Conservation (phyloP, 1,284 basidiomycete genomes). For the Irpex sp. region DNA sequence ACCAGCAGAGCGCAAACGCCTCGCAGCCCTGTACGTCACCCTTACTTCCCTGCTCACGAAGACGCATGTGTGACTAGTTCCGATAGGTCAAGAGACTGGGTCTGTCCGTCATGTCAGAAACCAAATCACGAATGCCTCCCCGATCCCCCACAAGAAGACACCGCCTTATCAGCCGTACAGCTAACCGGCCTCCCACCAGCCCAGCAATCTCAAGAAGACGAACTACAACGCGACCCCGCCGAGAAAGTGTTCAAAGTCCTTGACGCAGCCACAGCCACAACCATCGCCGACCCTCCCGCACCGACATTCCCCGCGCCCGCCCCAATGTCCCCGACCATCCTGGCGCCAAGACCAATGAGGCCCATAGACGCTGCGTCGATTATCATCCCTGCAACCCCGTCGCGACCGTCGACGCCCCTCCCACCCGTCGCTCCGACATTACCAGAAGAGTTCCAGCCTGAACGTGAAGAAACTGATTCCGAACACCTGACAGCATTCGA, state of each 20-base stretch:
- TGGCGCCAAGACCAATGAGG: constrained; percentile 23
- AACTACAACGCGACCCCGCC: not conserved
- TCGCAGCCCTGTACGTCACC: constrained; percentile 67
- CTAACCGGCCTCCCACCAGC: no score
- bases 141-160: constrained; percentile 40
- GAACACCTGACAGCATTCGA: not conserved
- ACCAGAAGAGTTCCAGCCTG: constrained; percentile 1
- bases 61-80: constrained; percentile 1
- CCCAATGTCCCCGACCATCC: constrained; percentile 18
- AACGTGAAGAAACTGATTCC: not conserved
- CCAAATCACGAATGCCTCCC: constrained; percentile 67
- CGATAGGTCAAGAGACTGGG: constrained; percentile 74
- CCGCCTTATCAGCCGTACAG: constrained; percentile 1
- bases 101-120: constrained; percentile 70
- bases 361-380: constrained; percentile 20
- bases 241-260: constrained; percentile 7
- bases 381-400: constrained; percentile 17
- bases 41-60: not conserved
- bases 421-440: constrained; percentile 8
- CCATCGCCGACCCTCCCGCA: constrained; percentile 10
- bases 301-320: constrained; percentile 6
- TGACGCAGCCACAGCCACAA: constrained; percentile 10
- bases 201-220: not conserved
- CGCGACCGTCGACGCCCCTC: constrained; percentile 9
- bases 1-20: constrained; percentile 68